phyloP scores from a whole-genome alignment of 1,284 basidiomycete genomes.

The Schizophyllum amplum region DNA sequence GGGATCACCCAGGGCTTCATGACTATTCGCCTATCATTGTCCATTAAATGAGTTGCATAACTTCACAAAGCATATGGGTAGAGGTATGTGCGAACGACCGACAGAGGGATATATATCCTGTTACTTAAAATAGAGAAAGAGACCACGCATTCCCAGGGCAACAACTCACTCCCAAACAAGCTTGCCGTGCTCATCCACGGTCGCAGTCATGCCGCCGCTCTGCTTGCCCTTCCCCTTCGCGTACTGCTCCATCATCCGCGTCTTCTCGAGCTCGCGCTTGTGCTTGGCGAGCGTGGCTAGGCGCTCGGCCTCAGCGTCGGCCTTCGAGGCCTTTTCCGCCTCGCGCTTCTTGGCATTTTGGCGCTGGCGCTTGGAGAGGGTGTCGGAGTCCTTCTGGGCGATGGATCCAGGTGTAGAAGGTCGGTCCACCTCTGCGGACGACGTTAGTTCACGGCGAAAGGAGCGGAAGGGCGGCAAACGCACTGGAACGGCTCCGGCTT shows the following conservation, averaged over 20 bases:
- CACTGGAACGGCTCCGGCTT: slow-evolving; percentile 42
- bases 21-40: neutral
- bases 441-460: slow-evolving; percentile 2
- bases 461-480: slow-evolving; percentile 16
- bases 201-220: slow-evolving; percentile 50
- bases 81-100: neutral
- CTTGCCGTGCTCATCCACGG: slow-evolving; percentile 40
- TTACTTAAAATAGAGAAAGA: neutral
- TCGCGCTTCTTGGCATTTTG: slow-evolving; percentile 59
- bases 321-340: slow-evolving; percentile 47
- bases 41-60: neutral
- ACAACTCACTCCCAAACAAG: slow-evolving; percentile 44
- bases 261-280: slow-evolving; percentile 49
- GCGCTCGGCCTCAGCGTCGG: slow-evolving; percentile 44
- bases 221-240: slow-evolving; percentile 18
- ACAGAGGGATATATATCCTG: neutral
- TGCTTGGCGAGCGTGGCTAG: slow-evolving; percentile 46
- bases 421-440: neutral
- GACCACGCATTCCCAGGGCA: neutral
- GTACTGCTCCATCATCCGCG: slow-evolving; percentile 40
- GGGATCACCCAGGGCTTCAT: too few species aligned
- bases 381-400: slow-evolving; percentile 27
- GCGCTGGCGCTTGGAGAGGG: slow-evolving; percentile 56
- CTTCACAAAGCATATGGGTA: neutral
- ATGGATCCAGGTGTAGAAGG: neutral